Base-by-base conservation (phyloP, 768 basidiomycete genomes). In the Psilocybe azurescens region DNA sequence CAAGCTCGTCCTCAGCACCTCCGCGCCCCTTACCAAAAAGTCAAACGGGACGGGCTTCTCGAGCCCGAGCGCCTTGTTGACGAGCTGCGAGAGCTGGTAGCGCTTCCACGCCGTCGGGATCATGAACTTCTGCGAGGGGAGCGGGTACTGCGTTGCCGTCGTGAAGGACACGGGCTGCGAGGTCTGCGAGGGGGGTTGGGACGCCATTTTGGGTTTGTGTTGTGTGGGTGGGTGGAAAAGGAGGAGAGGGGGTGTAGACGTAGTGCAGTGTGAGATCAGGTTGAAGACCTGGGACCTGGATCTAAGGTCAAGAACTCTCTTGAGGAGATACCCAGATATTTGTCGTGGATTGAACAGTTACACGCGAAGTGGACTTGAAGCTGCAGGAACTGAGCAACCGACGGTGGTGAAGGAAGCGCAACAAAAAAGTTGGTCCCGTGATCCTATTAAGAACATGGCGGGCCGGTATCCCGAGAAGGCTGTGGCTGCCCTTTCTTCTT, bases 21-120 rank as follows among this genome's bases (percentile, higher is more conserved):
- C 87, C 24, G 24, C 24, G 16, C 94, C 94, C 49, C 84, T 81
- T 41, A 97, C 80, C 49, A 99, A 75, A 74, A 98, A 99, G 74
- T 99, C 97, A 72, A 98, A 98, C 0, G 95, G 96, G 2, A 97
- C 80, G 0, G 92, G 88, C 58, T 86, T 86, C 0, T 83, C 73
- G 16, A 91, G 84, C 24, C 85, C 83, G 29, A 99, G 80, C 1
- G 96, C 93, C 72, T 97, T 97, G 79, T 99, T 99, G 61, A 99
- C 88, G 47, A 99, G 89, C 63, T 98, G 95, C 1, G 96, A 98
- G 33, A 99, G 89, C 69, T 98, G 97, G 75, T 92, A 99, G n/a
- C 97, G 88, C 60, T 84, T 86, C 95, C 95, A 99, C 74, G 85
- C 78, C 1, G 88, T 81, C 1, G 97, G 97, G 14, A 99, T 89